Evolutionary conservation across 129 eudicot genomes (phyloP), one percentile per base, ranked within the genome.

Genomic region (Helianthus tuberosus): DNA sequence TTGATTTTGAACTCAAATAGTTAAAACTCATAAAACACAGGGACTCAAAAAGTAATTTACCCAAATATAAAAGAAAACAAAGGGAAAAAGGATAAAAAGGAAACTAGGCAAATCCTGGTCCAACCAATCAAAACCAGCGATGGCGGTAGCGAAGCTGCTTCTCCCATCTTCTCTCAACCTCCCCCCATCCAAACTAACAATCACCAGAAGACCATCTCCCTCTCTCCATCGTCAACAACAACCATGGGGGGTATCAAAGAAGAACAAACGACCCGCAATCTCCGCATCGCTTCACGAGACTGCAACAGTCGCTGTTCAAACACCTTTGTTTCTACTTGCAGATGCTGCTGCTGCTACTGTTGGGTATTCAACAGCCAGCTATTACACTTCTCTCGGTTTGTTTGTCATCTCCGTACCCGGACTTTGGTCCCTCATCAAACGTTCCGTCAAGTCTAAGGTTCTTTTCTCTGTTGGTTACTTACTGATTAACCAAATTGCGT

Each of bases 381-480:
- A 90, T 74, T 93, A 93, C 82, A 93, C 98, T 75, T 93, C 96
- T 61, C 69, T 93, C 5, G 98, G 96, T 70, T 81, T 93, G 39
- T 93, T 93, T 69, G 91, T 93, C 73, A 90, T 93, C 49, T 93
- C 97, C 9, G 97, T 93, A 61, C 97, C 98, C 2, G 98, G 98
- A 1, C 90, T 93, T 51, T 93, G 98, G 97, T 93, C 98, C 29
- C 98, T 93, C 69, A 93, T 93, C 73, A 93, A 93, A 59, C 96
- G 98, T 61, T 93, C 98, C 23, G 96, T 93, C 35, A 93, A 93
- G 83, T 93, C 98, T 1, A 93, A 93, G 96, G 98, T 93, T 49
- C 48, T 23, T n/a, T 2, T 35, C 73, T 68, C 50, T 41, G 6
- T 5, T 20, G 23, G 23, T 20, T 20, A 39, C 46, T 5, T 1